Evolutionary conservation across 2,329 filamentous ascomycete species (phyloP).

Genomic region (Thermoascus crustaceus): DNA sequence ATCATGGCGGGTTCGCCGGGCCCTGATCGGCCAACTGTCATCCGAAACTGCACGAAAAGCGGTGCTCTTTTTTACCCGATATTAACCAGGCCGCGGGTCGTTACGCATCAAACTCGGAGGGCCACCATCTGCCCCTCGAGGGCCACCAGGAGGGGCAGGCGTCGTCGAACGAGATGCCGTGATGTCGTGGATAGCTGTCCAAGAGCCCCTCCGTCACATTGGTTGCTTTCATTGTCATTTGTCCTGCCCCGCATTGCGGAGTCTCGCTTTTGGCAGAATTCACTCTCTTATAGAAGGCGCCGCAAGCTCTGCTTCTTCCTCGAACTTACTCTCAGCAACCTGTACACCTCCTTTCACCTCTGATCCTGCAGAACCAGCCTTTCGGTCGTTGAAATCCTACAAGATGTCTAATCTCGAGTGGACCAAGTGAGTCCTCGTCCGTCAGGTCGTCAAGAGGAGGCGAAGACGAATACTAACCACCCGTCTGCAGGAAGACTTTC

Average conservation of each 20-base stretch:
- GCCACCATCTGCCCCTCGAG: background rate
- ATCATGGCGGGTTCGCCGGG: background rate
- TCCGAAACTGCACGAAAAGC: background rate
- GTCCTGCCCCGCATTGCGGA: slow-evolving; percentile 4
- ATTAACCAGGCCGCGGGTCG: background rate
- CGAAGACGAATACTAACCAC: background rate
- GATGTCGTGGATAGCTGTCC: no score
- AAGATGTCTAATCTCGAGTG: slow-evolving; percentile 22
- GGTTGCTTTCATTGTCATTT: no score
- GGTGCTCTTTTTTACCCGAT: slow-evolving; percentile 1
- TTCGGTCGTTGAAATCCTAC: slow-evolving; percentile 5
- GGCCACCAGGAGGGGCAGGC: slow-evolving; percentile 1
- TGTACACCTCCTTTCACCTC: slow-evolving; percentile 33
- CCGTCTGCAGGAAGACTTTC: slow-evolving; percentile 26
- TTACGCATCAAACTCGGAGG: background rate
- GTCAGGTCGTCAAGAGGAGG: slow-evolving; percentile 6
- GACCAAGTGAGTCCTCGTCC: slow-evolving; percentile 19
- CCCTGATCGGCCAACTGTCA: background rate
- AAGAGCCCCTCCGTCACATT: no score
- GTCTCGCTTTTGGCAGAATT: background rate
- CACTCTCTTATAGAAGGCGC: slow-evolving; percentile 4
- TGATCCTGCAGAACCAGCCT: slow-evolving; percentile 2
- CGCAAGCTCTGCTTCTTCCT: slow-evolving; percentile 56
- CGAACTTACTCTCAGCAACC: slow-evolving; percentile 58
- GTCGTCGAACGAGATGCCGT: no score